Percentiles rank a stretch among this genome's conserved stretches.
Conservation (phyloP, 805 yeast species). For the Kluyveromyces wickerhamii region DNA sequence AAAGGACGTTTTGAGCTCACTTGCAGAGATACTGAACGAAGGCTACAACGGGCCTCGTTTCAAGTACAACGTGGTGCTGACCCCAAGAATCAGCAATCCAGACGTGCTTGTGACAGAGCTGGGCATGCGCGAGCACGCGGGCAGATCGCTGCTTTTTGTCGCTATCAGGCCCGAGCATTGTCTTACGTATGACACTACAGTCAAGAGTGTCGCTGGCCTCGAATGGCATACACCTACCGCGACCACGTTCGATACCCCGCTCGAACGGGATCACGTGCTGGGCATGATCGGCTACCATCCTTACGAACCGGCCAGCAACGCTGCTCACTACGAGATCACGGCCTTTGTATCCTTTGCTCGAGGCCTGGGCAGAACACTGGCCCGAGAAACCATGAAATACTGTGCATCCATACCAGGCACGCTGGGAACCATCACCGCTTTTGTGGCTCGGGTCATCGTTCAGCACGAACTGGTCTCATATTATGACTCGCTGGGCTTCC, state of each 20-base stretch:
- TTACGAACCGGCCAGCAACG: constrained; percentile 5
- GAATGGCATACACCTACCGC: not conserved
- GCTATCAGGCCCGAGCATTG: not conserved
- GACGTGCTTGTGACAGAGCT: constrained; percentile 22
- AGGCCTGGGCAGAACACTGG: constrained; percentile 12
- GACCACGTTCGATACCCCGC: not conserved
- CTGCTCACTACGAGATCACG: constrained; percentile 36
- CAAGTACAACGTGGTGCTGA: constrained; percentile 35
- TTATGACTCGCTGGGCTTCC: constrained; percentile 38
- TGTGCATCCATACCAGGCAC: constrained; percentile 28
- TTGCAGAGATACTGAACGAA: constrained; percentile 34
- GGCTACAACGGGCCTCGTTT: constrained; percentile 43
- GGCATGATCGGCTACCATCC: constrained; percentile 34
- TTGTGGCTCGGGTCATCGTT: constrained; percentile 37
- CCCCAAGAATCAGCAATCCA: constrained; percentile 34
- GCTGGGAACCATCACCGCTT: constrained; percentile 27
- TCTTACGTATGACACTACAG: not conserved
- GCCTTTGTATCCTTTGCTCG: constrained; percentile 41
- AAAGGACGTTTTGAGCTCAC: not conserved
- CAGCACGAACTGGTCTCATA: constrained; percentile 43
- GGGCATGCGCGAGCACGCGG: constrained; percentile 16
- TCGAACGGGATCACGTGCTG: constrained; percentile 10
- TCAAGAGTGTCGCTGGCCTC: not conserved
- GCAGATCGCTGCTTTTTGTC: constrained; percentile 20
- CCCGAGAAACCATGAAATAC: constrained; percentile 6